These are phyloP conservation scores for Dictyostelium intermedium DNA, from an alignment of 78 protist genomes.

Conservation along the genomic window DNA sequence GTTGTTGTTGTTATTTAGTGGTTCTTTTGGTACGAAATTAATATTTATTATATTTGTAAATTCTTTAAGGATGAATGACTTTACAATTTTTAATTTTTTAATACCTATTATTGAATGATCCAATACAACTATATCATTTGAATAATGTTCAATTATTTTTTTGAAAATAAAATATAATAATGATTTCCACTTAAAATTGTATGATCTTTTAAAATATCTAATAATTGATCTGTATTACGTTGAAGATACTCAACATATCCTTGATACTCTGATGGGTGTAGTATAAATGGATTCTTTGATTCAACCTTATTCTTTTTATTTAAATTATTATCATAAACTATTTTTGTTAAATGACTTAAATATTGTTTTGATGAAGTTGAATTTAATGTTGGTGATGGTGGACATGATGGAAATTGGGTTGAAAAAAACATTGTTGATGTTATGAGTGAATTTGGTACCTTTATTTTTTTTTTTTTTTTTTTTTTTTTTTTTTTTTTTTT, in stretches of 20 bases:
- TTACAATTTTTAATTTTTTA: background rate
- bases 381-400: background rate
- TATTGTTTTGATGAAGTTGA: background rate
- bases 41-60: background rate
- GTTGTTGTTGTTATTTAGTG: background rate
- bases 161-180: background rate
- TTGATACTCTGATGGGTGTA: background rate
- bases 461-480: background rate
- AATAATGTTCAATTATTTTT: background rate
- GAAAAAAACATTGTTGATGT: background rate
- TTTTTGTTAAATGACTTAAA: background rate
- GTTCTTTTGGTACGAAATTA: background rate
- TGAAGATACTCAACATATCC: background rate
- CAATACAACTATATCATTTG: slow-evolving; percentile 1
- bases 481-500: background rate
- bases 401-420: background rate
- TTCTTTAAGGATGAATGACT: background rate
- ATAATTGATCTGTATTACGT: background rate
- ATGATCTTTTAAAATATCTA: background rate
- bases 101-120: slow-evolving; percentile 1
- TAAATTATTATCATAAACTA: background rate
- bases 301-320: background rate
- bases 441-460: background rate
- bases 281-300: background rate
- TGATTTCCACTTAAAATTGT: background rate